A percentile compares a stretch with the other conserved stretches of the same genome.
These are phyloP conservation scores for Prinsepia uniflora DNA, from an alignment of 306 rosid species.

Conservation along the genomic window DNA sequence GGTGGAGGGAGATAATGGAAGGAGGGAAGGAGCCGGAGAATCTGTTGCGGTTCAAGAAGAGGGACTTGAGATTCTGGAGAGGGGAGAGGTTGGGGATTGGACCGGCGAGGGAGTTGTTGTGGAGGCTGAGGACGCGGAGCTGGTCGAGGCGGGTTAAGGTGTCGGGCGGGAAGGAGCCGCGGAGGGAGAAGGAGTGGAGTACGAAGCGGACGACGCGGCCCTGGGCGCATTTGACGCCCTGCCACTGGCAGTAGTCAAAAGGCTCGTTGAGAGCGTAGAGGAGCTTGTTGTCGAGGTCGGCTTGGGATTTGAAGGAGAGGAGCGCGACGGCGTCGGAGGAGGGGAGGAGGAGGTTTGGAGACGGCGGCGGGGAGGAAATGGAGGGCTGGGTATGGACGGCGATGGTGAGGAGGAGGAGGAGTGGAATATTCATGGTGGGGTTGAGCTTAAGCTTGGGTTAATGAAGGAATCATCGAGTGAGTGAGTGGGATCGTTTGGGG, in stretches of 20 bases:
- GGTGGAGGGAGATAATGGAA: conserved; percentile 53
- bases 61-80: conserved; percentile 59
- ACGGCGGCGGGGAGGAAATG: conserved; percentile 17
- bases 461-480: too few species aligned
- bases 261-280: conserved; percentile 57
- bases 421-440: not conserved
- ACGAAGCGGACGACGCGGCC: conserved; percentile 60
- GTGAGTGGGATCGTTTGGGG: too few species aligned
- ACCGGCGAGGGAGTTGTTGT: conserved; percentile 73
- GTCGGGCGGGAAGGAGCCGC: conserved; percentile 49
- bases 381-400: conserved; percentile 4
- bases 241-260: conserved; percentile 81
- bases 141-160: conserved; percentile 68
- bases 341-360: not conserved
- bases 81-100: conserved; percentile 74
- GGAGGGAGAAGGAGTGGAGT: conserved; percentile 42
- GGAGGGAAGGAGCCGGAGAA: conserved; percentile 70
- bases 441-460: too few species aligned
- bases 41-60: conserved; percentile 50
- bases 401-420: not conserved
- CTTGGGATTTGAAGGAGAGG: conserved; percentile 59
- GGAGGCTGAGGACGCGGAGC: conserved; percentile 68
- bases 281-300: conserved; percentile 73
- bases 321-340: conserved; percentile 68
- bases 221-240: conserved; percentile 78